Conservation (phyloP, 148 eudicot genomes). For the Drosera capensis region DNA sequence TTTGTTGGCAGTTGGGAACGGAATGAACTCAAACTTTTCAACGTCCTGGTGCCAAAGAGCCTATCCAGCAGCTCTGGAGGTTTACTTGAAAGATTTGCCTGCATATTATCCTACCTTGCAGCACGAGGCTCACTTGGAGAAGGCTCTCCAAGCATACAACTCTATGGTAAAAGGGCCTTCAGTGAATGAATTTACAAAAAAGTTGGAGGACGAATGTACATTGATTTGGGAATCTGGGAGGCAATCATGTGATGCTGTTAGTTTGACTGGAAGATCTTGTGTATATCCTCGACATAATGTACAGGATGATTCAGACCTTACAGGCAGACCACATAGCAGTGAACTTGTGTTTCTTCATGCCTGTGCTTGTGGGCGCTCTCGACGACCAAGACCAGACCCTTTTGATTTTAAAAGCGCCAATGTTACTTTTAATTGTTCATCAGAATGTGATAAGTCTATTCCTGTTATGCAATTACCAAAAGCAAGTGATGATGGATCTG, state of each 20-base stretch:
- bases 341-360: slow-evolving; percentile 92
- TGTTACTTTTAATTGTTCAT: slow-evolving; percentile 28
- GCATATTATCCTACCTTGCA: slow-evolving; percentile 58
- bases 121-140: slow-evolving; percentile 59
- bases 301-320: slow-evolving; percentile 17
- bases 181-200: slow-evolving; percentile 42
- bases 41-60: slow-evolving; percentile 63
- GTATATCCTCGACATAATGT: slow-evolving; percentile 65
- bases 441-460: slow-evolving; percentile 75
- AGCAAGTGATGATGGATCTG: slow-evolving; percentile 23
- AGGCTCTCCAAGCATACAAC: slow-evolving; percentile 46
- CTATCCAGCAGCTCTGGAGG: slow-evolving; percentile 70
- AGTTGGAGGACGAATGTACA: slow-evolving; percentile 62
- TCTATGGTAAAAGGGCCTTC: slow-evolving; percentile 89
- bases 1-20: slow-evolving; percentile 42
- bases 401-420: slow-evolving; percentile 85
- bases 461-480: slow-evolving; percentile 50
- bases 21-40: slow-evolving; percentile 55
- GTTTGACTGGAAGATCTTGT: slow-evolving; percentile 91
- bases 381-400: slow-evolving; percentile 56
- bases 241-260: slow-evolving; percentile 80
- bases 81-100: slow-evolving; percentile 64
- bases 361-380: slow-evolving; percentile 93
- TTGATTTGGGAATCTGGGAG: slow-evolving; percentile 77
- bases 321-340: slow-evolving; percentile 49